Evolutionary conservation across 768 basidiomycete species (phyloP).

Genomic region (Dendrothele bispora): DNA sequence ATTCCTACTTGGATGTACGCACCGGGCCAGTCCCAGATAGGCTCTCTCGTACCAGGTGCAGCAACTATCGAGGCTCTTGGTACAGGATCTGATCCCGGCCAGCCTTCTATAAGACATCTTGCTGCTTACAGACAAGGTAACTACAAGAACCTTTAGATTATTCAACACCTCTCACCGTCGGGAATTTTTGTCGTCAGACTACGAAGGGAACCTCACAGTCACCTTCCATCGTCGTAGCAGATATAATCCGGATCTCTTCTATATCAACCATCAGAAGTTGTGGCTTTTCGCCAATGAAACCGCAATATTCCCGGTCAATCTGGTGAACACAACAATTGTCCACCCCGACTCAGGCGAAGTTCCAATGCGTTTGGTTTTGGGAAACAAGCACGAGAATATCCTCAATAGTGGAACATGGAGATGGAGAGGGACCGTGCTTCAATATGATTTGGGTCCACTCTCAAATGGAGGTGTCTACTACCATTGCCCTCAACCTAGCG

Average conservation of each 20-base stretch:
- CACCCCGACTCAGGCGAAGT: constrained; percentile 27
- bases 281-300: constrained; percentile 58
- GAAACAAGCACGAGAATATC: constrained; percentile 34
- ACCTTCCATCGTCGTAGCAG: constrained; percentile 38
- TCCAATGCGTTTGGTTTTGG: constrained; percentile 50
- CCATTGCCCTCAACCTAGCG: constrained; percentile 32
- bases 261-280: constrained; percentile 50
- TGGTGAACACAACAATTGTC: constrained; percentile 46
- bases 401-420: constrained; percentile 49
- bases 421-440: constrained; percentile 56
- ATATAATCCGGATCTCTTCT: constrained; percentile 44
- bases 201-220: constrained; percentile 46
- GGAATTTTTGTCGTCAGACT: constrained; percentile 37
- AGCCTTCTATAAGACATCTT: constrained; percentile 30
- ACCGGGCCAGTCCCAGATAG: constrained; percentile 33
- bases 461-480: constrained; percentile 49
- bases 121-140: constrained; percentile 34
- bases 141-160: no score
- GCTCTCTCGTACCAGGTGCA: constrained; percentile 41
- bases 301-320: constrained; percentile 52
- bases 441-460: constrained; percentile 41
- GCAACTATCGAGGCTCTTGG: constrained; percentile 28
- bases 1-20: constrained; percentile 46
- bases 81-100: constrained; percentile 26
- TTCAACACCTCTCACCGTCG: no score